Conservation (phyloP, 805 yeast species). For the Tetrapisispora nanseiensis region DNA sequence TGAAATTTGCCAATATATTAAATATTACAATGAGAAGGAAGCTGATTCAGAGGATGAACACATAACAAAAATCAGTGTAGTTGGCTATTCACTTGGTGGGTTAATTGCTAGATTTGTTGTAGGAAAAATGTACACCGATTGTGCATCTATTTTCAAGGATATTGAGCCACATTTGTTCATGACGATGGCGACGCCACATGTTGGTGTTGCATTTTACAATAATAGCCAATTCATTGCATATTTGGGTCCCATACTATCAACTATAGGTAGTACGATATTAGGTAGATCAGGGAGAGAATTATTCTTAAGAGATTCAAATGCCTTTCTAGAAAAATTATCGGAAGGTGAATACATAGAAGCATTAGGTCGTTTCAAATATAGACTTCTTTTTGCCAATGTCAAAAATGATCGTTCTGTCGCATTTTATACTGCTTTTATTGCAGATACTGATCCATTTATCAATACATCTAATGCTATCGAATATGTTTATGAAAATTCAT, state of each 20-base stretch:
- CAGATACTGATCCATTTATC: slow-evolving; percentile 66
- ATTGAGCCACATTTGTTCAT: slow-evolving; percentile 55
- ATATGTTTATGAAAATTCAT: slow-evolving; percentile 38
- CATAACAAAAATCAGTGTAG: slow-evolving; percentile 47
- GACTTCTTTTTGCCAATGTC: slow-evolving; percentile 61
- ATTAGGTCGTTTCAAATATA: slow-evolving; percentile 44
- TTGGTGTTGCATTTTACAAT: slow-evolving; percentile 48
- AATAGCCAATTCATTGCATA: slow-evolving; percentile 17
- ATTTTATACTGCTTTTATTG: slow-evolving; percentile 72
- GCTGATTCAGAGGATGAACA: slow-evolving; percentile 5
- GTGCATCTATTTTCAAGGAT: slow-evolving; percentile 43
- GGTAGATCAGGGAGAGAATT: slow-evolving; percentile 70
- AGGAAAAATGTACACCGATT: slow-evolving; percentile 50
- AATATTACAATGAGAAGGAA: slow-evolving; percentile 20
- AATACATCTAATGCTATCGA: slow-evolving; percentile 39
- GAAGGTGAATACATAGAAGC: slow-evolving; percentile 43
- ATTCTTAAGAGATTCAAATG: slow-evolving; percentile 40
- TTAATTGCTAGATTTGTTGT: slow-evolving; percentile 70
- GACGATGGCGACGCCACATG: slow-evolving; percentile 73
- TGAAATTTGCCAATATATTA: slow-evolving; percentile 46
- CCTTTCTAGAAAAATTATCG: slow-evolving; percentile 36
- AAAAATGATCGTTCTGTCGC: slow-evolving; percentile 81
- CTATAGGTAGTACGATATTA: slow-evolving; percentile 43
- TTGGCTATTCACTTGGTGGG: slow-evolving; percentile 90
- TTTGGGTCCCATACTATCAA: slow-evolving; percentile 33